Evolutionary conservation across 164 flowering plant genomes (phyloP), one percentile per base, ranked within the genome.

Genomic region (Stephania japonica): DNA sequence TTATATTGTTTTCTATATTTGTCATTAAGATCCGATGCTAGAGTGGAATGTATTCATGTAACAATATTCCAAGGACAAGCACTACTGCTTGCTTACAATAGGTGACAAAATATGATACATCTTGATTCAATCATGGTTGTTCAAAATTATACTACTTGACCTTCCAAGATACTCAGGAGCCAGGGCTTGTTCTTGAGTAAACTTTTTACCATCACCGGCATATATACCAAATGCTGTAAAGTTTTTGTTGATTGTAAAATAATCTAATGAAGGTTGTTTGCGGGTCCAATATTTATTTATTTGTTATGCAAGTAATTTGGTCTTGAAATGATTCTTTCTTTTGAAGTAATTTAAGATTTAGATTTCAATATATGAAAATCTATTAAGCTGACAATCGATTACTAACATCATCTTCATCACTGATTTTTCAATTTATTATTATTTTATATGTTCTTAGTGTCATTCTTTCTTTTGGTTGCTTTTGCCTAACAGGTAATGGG

Each of bases 401-500:
- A 19, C n/a, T 19, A 6, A n/a, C 64, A 27, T 26, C 9, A 65
- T 65, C 12, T 12, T 24, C 12, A 24, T 25, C 25, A 64, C 7
- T 68, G 43, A 14, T 26, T 14, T 50, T 49, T 7, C 26, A 8
- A 2, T 42, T 8, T 12, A 18, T 8, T n/a, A 49, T 23, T 23
- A 27, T 19, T 66, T 69, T 38, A 43, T 61, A 56, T 65, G 26
- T 32, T 6, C 67, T 43, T 41, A 18, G 41, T 32, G n/a, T 19
- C 23, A 27, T 23, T 32, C 63, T 14, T 41, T 50, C 43, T 69
- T 7, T 65, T 80, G 18, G 69, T 41, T 32, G 66, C 68, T 64
- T 75, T 21, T 71, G 65, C 75, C 3, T 10, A 80, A 25, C 74
- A 95, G 99, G 99, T 91, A 63, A 83, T 88, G 88, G 90, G 88